Evolutionary conservation across 2,329 filamentous ascomycete species (phyloP).

Genomic region (Parascedosporium putredinis): DNA sequence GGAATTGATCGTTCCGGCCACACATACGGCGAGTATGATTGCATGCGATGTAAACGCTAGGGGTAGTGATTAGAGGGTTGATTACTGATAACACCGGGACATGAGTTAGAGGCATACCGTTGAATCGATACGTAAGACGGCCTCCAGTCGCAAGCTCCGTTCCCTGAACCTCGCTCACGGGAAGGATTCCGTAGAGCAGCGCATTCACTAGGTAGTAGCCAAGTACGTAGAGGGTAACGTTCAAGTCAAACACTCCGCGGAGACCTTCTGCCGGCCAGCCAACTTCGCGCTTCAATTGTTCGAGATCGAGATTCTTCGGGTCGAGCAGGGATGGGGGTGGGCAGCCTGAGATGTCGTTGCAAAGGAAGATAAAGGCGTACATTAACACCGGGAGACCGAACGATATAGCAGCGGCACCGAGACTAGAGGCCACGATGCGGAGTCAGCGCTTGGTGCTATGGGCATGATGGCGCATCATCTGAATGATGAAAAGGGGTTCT

Average conservation of each 20-base stretch:
- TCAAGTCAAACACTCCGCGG: conserved; percentile 56
- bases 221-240: conserved; percentile 58
- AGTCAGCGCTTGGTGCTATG: too few species aligned
- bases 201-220: conserved; percentile 72
- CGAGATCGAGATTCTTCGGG: conserved; percentile 60
- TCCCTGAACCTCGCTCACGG: conserved; percentile 62
- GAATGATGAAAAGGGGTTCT: too few species aligned
- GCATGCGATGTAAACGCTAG: conserved; percentile 67
- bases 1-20: conserved; percentile 63
- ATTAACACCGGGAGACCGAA: conserved; percentile 70
- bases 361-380: conserved; percentile 72
- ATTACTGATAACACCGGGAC: neutral
- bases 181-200: conserved; percentile 65
- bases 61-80: neutral
- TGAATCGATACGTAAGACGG: conserved; percentile 72
- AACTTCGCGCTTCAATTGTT: conserved; percentile 66
- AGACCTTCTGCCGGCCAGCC: conserved; percentile 71
- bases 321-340: conserved; percentile 71
- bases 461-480: too few species aligned
- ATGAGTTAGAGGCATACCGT: conserved; percentile 47
- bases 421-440: too few species aligned
- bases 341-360: conserved; percentile 88
- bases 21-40: conserved; percentile 59
- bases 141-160: conserved; percentile 60
- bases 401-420: conserved; percentile 67